Evolutionary conservation across 202 grass and related monocot species (phyloP), one percentile per base, ranked within the genome.

Genomic region (Setaria italica): DNA sequence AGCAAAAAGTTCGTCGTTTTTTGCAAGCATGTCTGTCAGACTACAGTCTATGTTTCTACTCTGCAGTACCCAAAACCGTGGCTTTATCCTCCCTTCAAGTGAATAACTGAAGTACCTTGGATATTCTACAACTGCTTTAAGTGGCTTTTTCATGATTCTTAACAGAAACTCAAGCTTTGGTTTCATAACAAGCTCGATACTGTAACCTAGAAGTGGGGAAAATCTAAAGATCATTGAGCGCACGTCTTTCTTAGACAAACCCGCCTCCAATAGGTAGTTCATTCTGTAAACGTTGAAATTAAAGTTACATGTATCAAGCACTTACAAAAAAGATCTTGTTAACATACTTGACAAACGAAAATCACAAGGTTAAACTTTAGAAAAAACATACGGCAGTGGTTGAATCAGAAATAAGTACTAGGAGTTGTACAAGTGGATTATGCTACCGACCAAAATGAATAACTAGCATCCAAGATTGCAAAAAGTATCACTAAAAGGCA

Each of bases 61-160:
- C 88, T 90, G 72, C 20, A 93, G 39, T 65, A 95, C 53, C 50
- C 48, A 89, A 80, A 92, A 95, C 55, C 89, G 90, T 0, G 85
- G 92, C 11, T 90, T 93, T 73, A 98, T 98, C 81, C 78, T 95
- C 83, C 89, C 84, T 73, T 95, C 89, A 20, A 98, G 87, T 72
- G 85, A 93, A 88, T 98, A 98, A 71, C 92, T 95, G 87, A 98
- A 98, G 72, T 92, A 98, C 57, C 95, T 98, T 56, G 92, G 95
- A 77, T 93, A 95, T 70, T 89, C 89, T 43, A 95, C 91, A 85
- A 93, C 60, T 65, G 89, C 77, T 82, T 85, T 92, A 37, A 93
- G 75, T 30, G 92, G 92, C 21, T 90, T 98, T 69, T 73, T 85
- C 89, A 98, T 98, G 14, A 74, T 98, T 39, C 47, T 78, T 47